Conservation (phyloP, 768 basidiomycete species). For the Coprinopsis strossmayeri region DNA sequence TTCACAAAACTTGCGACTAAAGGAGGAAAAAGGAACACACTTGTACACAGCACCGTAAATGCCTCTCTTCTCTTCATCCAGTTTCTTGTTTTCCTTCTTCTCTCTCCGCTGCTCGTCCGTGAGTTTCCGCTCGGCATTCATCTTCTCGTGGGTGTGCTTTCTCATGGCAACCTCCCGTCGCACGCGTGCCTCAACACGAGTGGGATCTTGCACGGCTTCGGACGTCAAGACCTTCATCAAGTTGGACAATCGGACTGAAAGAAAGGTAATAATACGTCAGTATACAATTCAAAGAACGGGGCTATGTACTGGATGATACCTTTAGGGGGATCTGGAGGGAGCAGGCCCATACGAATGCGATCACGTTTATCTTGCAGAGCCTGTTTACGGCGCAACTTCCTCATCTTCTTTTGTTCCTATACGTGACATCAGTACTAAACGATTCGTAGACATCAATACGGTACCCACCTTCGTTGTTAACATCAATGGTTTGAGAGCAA, state of each 20-base stretch:
- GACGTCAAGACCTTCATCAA: slow-evolving; percentile 97
- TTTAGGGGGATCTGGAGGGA: slow-evolving; percentile 94
- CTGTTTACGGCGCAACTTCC: slow-evolving; percentile 80
- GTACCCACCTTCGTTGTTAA: slow-evolving; percentile 75
- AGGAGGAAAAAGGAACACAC: slow-evolving; percentile 29
- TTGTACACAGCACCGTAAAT: slow-evolving; percentile 85
- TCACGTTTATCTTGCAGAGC: slow-evolving; percentile 94
- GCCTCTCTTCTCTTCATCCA: slow-evolving; percentile 82
- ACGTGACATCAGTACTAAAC: slow-evolving; percentile 13
- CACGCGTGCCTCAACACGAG: slow-evolving; percentile 93
- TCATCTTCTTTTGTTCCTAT: slow-evolving; percentile 94
- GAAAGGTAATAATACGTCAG: slow-evolving; percentile 8
- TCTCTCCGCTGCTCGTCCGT: slow-evolving; percentile 86
- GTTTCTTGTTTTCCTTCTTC: slow-evolving; percentile 81
- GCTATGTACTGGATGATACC: slow-evolving; percentile 37
- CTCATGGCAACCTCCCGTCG: slow-evolving; percentile 89
- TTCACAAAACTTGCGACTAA: neutral
- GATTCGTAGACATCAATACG: neutral
- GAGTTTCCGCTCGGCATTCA: slow-evolving; percentile 88
- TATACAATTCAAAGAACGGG: neutral
- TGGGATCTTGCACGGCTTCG: slow-evolving; percentile 96
- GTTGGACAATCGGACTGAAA: slow-evolving; percentile 83
- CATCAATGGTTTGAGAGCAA: slow-evolving; percentile 78
- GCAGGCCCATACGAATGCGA: slow-evolving; percentile 90
- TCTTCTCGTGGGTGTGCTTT: slow-evolving; percentile 85